phyloP scores from a whole-genome alignment of 805 yeast species.

The Starmerella lactis-condensi region DNA sequence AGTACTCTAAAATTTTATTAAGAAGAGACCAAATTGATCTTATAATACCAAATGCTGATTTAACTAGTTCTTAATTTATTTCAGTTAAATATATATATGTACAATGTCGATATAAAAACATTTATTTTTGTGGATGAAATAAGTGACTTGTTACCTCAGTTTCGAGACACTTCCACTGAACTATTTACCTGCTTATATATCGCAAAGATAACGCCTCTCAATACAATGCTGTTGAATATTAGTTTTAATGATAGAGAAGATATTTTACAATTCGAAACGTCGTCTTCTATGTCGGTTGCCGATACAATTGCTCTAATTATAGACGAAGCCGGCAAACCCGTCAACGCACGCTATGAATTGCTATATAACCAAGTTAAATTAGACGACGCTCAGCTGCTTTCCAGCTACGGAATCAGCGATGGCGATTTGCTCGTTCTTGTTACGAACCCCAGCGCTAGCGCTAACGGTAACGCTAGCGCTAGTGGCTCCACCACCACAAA shows the following conservation, averaged over 20 bases:
- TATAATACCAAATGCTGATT: slow-evolving; percentile 19
- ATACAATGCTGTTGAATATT: slow-evolving; percentile 34
- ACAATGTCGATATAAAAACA: too few relatives aligned
- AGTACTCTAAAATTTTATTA: slow-evolving; percentile 22
- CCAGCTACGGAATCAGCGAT: slow-evolving; percentile 32
- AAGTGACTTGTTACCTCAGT: too few relatives aligned
- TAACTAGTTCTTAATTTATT: background rate
- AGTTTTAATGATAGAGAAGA: slow-evolving; percentile 33
- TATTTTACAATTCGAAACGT: slow-evolving; percentile 40
- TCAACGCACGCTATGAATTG: slow-evolving; percentile 30
- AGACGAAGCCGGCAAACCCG: slow-evolving; percentile 41
- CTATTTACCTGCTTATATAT: too few relatives aligned
- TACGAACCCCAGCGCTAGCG: background rate
- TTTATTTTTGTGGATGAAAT: too few relatives aligned
- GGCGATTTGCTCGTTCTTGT: slow-evolving; percentile 33
- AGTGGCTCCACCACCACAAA: background rate
- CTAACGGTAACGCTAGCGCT: background rate
- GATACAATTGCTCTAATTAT: slow-evolving; percentile 61
- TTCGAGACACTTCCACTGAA: too few relatives aligned
- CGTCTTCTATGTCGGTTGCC: slow-evolving; percentile 39
- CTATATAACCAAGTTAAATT: slow-evolving; percentile 31
- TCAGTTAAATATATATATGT: background rate
- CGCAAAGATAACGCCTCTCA: background rate
- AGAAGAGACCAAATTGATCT: slow-evolving; percentile 27
- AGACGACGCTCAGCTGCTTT: slow-evolving; percentile 25